Conservation (phyloP, 2,329 filamentous ascomycete genomes). For the Trichoderma sp. region DNA sequence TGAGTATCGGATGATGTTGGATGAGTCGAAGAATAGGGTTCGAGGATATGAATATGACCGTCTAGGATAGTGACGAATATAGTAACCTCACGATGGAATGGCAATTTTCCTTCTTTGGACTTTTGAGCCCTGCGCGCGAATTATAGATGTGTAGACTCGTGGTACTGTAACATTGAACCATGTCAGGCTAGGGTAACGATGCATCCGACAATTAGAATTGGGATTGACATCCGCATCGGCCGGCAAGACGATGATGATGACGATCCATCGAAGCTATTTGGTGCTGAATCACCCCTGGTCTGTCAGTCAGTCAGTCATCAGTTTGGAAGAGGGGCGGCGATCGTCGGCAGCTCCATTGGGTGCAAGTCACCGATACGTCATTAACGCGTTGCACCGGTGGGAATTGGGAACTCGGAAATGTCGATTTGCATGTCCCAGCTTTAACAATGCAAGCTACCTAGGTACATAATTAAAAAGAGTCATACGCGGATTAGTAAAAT, state of each 20-base stretch:
- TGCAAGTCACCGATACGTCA: background rate
- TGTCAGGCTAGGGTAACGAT: background rate
- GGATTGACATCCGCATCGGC: background rate
- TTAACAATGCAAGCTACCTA: background rate
- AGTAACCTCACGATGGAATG: background rate
- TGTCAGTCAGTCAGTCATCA: background rate
- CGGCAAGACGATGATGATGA: background rate
- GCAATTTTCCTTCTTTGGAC: background rate
- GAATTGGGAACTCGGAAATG: background rate
- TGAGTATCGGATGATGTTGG: background rate
- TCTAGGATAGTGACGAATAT: slow-evolving; percentile 15
- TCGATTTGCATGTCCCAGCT: background rate
- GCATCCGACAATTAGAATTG: background rate
- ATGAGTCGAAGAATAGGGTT: background rate
- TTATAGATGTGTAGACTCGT: background rate
- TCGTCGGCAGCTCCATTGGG: background rate
- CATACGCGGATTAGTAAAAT: background rate
- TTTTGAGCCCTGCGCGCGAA: background rate
- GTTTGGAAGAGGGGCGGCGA: background rate
- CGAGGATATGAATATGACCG: background rate
- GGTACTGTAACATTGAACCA: background rate
- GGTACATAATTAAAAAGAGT: background rate
- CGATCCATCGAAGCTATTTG: background rate
- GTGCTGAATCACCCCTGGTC: background rate
- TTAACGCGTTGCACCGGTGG: background rate